phyloP scores from a whole-genome alignment of 129 eudicot species.

The Pulicaria dysenterica region DNA sequence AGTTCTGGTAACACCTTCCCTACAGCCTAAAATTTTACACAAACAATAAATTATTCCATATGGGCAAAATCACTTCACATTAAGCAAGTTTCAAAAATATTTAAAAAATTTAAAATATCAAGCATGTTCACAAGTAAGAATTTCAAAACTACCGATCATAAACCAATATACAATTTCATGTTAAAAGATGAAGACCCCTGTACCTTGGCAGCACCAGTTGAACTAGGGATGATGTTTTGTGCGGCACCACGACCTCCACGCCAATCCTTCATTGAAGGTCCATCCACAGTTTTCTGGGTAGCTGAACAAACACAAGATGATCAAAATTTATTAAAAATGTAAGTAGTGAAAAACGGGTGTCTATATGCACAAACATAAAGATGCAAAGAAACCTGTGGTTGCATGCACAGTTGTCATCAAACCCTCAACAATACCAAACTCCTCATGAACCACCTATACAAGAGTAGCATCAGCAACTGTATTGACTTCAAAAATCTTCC shows the following conservation, averaged over 20 bases:
- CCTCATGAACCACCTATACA: constrained; percentile 91
- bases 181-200: background rate
- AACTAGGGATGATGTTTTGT: constrained; percentile 95
- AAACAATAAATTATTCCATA: background rate
- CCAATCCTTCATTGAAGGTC: constrained; percentile 99
- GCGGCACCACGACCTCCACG: constrained; percentile 98
- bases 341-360: background rate
- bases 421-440: constrained; percentile 94
- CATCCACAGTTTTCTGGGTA: constrained; percentile 95
- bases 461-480: background rate
- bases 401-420: constrained; percentile 98
- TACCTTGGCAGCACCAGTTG: constrained; percentile 99
- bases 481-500: too few relatives aligned
- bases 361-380: constrained; percentile 19
- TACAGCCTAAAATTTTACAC: constrained; percentile 62
- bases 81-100: background rate
- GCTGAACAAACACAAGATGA: constrained; percentile 47
- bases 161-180: background rate
- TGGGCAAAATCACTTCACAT: background rate
- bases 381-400: constrained; percentile 68
- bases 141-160: background rate
- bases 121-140: background rate
- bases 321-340: background rate
- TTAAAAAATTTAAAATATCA: background rate
- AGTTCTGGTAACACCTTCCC: constrained; percentile 96